Percentiles rank a stretch among this genome's conserved stretches.
Conservation (phyloP, 2,329 filamentous ascomycete species). For the Chaetothyriales sp. region DNA sequence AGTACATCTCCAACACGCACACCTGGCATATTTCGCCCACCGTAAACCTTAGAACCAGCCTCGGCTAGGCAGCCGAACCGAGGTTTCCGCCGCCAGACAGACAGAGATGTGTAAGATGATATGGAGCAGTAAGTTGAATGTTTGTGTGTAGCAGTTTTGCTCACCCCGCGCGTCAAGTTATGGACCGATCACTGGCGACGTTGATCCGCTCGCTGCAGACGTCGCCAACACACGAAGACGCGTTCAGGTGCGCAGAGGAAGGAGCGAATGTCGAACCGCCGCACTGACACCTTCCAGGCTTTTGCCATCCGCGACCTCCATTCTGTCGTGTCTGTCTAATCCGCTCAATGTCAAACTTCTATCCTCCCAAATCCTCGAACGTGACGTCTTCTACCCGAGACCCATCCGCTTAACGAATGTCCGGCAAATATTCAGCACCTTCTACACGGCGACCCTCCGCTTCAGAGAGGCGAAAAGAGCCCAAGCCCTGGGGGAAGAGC, state of each 20-base stretch:
- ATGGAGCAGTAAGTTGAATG: no score
- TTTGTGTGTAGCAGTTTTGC: background rate
- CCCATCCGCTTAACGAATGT: conserved; percentile 40
- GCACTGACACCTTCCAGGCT: conserved; percentile 26
- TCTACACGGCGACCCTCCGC: conserved; percentile 44
- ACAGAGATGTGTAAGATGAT: background rate
- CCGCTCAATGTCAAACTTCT: conserved; percentile 47
- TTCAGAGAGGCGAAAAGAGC: conserved; percentile 34
- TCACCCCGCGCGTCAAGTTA: conserved; percentile 13
- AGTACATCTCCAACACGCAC: background rate
- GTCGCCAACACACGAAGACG: conserved; percentile 43
- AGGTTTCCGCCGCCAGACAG: background rate
- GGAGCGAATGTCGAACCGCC: conserved; percentile 12
- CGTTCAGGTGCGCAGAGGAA: conserved; percentile 35
- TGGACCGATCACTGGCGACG: conserved; percentile 45
- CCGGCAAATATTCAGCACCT: conserved; percentile 44
- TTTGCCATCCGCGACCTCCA: conserved; percentile 36
- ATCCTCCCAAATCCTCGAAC: conserved; percentile 43
- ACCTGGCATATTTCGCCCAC: background rate
- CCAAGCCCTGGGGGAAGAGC: conserved; percentile 11
- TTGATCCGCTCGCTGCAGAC: conserved; percentile 46
- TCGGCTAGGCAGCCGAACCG: background rate
- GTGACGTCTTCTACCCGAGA: conserved; percentile 45
- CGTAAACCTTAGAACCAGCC: background rate
- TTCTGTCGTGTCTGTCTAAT: conserved; percentile 39